phyloP scores from a whole-genome alignment of 208 protist species.

The Wallacemonas sp. region DNA sequence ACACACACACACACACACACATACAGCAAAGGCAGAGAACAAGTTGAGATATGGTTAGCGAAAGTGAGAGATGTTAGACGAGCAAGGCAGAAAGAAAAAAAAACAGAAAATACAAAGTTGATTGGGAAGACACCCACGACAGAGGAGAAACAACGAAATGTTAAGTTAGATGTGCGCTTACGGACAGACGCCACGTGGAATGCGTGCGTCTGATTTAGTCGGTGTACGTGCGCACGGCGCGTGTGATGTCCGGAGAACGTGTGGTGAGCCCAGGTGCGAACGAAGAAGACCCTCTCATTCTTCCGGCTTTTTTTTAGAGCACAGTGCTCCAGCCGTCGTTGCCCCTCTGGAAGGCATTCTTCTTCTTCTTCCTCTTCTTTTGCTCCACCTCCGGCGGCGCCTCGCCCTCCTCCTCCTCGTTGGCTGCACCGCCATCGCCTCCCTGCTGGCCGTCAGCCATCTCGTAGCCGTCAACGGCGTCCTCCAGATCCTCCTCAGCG shows the following conservation, averaged over 20 bases:
- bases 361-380: constrained; percentile 53
- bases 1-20: no score
- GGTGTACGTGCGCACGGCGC: no score
- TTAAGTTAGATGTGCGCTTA: neutral
- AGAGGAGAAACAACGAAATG: constrained; percentile 7
- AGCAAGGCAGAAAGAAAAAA: constrained; percentile 6
- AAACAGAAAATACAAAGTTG: constrained; percentile 7
- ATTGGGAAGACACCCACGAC: no score
- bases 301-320: no score
- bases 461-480: constrained; percentile 13
- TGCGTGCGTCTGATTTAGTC: no score
- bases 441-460: constrained; percentile 7
- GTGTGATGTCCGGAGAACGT: no score
- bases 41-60: no score
- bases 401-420: constrained; percentile 19
- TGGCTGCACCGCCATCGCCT: neutral
- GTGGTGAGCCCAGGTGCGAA: no score
- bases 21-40: no score
- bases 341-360: constrained; percentile 66
- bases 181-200: neutral
- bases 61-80: neutral
- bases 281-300: no score
- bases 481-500: constrained; percentile 25
- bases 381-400: constrained; percentile 17
- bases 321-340: constrained; percentile 78